These are phyloP conservation scores for Euphrasia confusa DNA, from an alignment of 257 asterid genomes.

Conservation along the genomic window DNA sequence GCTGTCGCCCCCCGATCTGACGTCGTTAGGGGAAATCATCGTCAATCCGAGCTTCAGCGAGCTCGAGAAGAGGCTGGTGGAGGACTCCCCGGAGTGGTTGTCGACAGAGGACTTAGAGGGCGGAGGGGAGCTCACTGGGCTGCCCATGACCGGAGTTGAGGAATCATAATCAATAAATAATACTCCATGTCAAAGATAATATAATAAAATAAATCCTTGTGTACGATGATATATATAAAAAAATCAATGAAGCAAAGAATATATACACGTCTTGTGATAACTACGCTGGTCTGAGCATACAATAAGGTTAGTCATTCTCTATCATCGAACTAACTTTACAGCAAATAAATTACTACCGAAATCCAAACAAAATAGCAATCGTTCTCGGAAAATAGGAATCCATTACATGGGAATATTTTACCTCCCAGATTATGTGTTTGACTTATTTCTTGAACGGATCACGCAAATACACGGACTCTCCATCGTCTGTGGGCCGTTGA, in stretches of 20 bases:
- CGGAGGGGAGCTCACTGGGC: conserved; percentile 77
- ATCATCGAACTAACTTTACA: conserved; percentile 5
- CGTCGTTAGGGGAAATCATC: conserved; percentile 50
- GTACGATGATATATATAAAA: no score
- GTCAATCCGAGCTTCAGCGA: conserved; percentile 67
- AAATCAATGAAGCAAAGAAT: no score
- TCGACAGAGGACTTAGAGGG: conserved; percentile 70
- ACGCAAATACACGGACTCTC: conserved; percentile 50
- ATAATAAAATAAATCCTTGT: no score
- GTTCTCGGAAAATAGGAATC: no score
- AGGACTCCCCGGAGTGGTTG: conserved; percentile 78
- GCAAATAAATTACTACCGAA: neutral
- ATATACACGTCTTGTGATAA: conserved; percentile 77
- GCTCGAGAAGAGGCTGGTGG: conserved; percentile 78
- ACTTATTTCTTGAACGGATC: conserved; percentile 87
- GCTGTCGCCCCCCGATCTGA: conserved; percentile 44
- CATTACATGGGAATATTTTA: conserved; percentile 16
- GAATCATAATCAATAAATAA: no score
- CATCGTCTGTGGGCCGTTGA: conserved; percentile 38
- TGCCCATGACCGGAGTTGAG: conserved; percentile 59
- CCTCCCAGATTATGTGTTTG: conserved; percentile 85
- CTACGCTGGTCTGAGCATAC: conserved; percentile 57
- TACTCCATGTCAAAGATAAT: no score
- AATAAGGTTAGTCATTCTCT: conserved; percentile 9
- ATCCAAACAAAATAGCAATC: neutral